Base-by-base conservation (phyloP, 768 basidiomycete genomes). In the Arthromyces matolae region DNA sequence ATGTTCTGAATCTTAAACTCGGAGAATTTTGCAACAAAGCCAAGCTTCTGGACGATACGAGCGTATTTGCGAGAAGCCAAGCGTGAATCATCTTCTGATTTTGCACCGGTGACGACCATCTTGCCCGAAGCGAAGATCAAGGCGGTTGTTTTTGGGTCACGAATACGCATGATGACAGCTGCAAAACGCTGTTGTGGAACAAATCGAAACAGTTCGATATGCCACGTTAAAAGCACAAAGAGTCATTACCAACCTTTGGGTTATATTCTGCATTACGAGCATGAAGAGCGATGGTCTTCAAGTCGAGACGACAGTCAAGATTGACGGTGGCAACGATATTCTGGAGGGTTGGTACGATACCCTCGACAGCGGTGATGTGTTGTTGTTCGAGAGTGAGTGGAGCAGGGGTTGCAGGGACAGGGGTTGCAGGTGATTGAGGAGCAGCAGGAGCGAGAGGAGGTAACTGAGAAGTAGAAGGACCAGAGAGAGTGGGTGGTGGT, bases 1-100 rank as follows among this genome's bases (percentile, higher is more conserved):
- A 98, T 98, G 69, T 98, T 99, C 77, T 98, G 95, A 42, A 98
- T 98, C 73, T 98, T 99, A 77, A 98, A 98, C 68, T 99, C 95
- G 32, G 91, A 92, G 68, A 98, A 98, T 72, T 97, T 97, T 60
- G 95, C 94, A 54, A 98, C 95, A 70, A 99, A 99, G 23, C 96
- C 96, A 44, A 98, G 85, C 70, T 99, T 98, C 76, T 98, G 96
- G 32, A 99, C 93, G 63, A 99, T 99, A 43, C 96, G 86, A 37
- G 96, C 96, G 70, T 98, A 98, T 71, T 99, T 99, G 65, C 95
- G 86, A 59, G 93, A 95, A 42, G 96, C 95, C 52, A 98, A 74
- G 42, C 94, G 82, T 59, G 93, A 94, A 63, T 99, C 94, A 67
- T 98, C 95, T 70, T 98, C 95, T 25, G 90, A 93, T 78, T 98